Evolutionary conservation across 805 yeast genomes (phyloP).

Genomic region (Lipomyces mesembrius): DNA sequence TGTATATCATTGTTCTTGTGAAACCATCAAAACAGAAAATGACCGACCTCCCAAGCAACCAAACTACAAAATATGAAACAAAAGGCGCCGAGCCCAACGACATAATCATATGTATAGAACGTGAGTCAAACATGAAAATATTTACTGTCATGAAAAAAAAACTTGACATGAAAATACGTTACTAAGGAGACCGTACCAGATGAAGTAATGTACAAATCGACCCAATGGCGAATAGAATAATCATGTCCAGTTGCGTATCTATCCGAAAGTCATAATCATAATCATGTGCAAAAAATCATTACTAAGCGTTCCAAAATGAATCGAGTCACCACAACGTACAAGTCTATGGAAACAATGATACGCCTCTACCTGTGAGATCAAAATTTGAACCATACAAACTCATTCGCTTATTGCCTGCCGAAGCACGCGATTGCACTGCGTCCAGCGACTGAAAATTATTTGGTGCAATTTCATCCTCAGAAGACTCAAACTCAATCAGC

Average conservation of each 20-base stretch:
- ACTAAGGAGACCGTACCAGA: not conserved
- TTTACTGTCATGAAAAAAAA: not conserved
- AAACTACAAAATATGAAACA: not conserved
- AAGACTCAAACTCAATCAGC: constrained; percentile 33
- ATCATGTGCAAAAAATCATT: not conserved
- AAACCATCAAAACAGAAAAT: not conserved
- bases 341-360: not conserved
- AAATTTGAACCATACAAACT: constrained; percentile 24
- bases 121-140: not conserved
- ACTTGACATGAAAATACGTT: not conserved
- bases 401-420: constrained; percentile 23
- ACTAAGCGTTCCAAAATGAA: not conserved
- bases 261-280: not conserved
- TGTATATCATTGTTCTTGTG: too few relatives aligned
- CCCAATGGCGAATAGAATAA: not conserved
- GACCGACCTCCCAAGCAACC: not conserved
- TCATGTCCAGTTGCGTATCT: not conserved
- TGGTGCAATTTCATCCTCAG: constrained; percentile 23
- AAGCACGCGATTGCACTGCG: constrained; percentile 9
- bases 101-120: not conserved
- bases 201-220: not conserved
- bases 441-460: not conserved
- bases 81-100: not conserved
- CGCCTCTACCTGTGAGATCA: constrained; percentile 3
- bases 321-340: not conserved